These are phyloP conservation scores for Dioscorea alata DNA, from an alignment of 106 monocot genomes.

Conservation along the genomic window DNA sequence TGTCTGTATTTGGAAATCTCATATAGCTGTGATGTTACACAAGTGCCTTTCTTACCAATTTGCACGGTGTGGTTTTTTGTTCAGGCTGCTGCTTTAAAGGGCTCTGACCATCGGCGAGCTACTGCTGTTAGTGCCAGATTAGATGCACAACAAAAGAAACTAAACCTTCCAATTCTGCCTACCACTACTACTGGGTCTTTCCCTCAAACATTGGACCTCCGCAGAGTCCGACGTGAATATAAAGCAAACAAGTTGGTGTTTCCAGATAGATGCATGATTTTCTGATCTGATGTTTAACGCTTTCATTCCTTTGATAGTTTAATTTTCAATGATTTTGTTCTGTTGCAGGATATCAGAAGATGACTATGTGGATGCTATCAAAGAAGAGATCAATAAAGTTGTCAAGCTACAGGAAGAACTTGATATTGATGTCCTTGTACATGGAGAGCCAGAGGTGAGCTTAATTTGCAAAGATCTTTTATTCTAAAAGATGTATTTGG, in stretches of 20 bases:
- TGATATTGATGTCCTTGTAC: constrained; percentile 75
- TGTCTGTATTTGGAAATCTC: constrained; percentile 18
- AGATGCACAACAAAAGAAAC: constrained; percentile 42
- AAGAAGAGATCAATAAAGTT: constrained; percentile 42
- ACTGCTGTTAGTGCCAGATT: constrained; percentile 40
- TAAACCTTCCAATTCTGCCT: constrained; percentile 41
- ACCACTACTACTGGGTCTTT: constrained; percentile 49
- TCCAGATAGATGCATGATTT: background rate
- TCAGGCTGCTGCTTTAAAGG: constrained; percentile 38
- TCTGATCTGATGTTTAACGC: no score
- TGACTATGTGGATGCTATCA: constrained; percentile 33
- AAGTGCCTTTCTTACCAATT: background rate
- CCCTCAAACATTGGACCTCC: constrained; percentile 44
- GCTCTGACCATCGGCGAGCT: constrained; percentile 36
- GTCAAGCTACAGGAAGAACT: constrained; percentile 55
- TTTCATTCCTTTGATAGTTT: no score
- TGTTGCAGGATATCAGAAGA: constrained; percentile 44
- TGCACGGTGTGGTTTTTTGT: constrained; percentile 5
- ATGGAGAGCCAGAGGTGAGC: constrained; percentile 73
- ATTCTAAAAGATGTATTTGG: background rate
- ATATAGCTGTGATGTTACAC: background rate
- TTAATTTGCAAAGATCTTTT: background rate
- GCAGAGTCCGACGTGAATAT: constrained; percentile 47
- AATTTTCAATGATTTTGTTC: background rate
- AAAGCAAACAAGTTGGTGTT: constrained; percentile 66